phyloP scores from a whole-genome alignment of 1,284 basidiomycete species.

The Neotropicomus parvogracilis region DNA sequence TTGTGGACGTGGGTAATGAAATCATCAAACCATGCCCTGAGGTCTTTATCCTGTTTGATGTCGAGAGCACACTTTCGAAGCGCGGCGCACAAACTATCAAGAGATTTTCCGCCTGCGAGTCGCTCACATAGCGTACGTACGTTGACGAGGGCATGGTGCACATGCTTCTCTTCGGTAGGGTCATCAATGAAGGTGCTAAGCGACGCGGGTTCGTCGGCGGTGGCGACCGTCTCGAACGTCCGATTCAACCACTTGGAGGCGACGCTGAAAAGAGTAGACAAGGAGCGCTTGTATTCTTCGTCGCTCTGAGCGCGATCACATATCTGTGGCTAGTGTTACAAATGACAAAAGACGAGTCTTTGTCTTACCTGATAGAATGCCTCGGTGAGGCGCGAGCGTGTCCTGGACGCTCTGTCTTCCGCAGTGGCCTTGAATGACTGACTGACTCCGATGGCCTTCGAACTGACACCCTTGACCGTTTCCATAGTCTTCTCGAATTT shows the following conservation, averaged over 20 bases:
- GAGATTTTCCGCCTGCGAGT: constrained; percentile 42
- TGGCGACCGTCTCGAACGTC: constrained; percentile 47
- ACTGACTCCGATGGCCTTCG: constrained; percentile 49
- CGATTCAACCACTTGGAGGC: constrained; percentile 54
- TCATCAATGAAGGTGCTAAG: constrained; percentile 56
- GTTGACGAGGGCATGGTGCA: constrained; percentile 45
- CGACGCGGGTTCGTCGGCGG: constrained; percentile 37
- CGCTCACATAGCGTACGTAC: constrained; percentile 49
- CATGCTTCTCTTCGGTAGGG: constrained; percentile 52
- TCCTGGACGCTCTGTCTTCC: constrained; percentile 43
- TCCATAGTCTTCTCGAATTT: constrained; percentile 66
- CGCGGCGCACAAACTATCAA: constrained; percentile 41
- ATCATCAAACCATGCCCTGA: constrained; percentile 49
- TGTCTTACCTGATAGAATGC: constrained; percentile 49
- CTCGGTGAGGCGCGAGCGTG: constrained; percentile 41
- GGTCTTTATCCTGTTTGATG: constrained; percentile 44
- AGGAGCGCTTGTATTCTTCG: constrained; percentile 49
- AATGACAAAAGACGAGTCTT: neutral
- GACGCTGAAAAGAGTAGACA: constrained; percentile 54
- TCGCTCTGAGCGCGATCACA: constrained; percentile 60
- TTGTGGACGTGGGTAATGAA: constrained; percentile 44
- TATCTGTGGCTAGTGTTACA: constrained; percentile 39
- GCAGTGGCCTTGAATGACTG: constrained; percentile 41
- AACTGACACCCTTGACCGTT: constrained; percentile 52
- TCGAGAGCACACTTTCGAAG: constrained; percentile 42